These are phyloP conservation scores for Diaporthe amygdali DNA, from an alignment of 2,329 filamentous ascomycete genomes.

Conservation along the genomic window DNA sequence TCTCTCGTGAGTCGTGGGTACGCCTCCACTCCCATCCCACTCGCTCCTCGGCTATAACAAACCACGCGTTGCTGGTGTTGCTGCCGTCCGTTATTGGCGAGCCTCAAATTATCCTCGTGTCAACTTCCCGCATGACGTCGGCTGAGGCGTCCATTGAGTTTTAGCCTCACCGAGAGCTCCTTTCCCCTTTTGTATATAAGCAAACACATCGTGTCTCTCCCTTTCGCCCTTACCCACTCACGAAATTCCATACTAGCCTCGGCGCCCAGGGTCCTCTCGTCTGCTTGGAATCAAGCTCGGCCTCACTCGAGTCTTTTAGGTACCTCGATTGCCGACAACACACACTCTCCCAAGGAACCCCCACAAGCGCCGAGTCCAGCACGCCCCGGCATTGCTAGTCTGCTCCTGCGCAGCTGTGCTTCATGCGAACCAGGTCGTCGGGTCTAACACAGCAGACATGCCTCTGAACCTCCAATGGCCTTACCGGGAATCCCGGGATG, in stretches of 20 bases:
- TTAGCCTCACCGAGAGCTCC: background rate
- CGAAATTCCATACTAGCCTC: background rate
- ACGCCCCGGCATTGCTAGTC: background rate
- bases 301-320: constrained; percentile 2
- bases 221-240: background rate
- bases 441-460: constrained; percentile 8
- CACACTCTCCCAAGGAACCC: background rate
- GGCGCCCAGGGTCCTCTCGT: background rate
- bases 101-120: background rate
- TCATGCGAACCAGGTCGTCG: background rate
- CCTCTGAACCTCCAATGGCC: constrained; percentile 34
- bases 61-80: background rate
- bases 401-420: background rate
- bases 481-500: constrained; percentile 41
- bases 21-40: background rate
- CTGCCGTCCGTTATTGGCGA: background rate
- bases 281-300: constrained; percentile 8
- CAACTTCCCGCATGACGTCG: background rate
- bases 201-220: background rate
- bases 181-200: background rate
- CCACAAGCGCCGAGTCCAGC: background rate
- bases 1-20: constrained; percentile 11
- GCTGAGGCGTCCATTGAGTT: background rate
- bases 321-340: background rate
- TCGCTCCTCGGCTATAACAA: constrained; percentile 18